These are phyloP conservation scores for Debaryomyces castellii DNA, from an alignment of 805 yeast species.

Conservation along the genomic window DNA sequence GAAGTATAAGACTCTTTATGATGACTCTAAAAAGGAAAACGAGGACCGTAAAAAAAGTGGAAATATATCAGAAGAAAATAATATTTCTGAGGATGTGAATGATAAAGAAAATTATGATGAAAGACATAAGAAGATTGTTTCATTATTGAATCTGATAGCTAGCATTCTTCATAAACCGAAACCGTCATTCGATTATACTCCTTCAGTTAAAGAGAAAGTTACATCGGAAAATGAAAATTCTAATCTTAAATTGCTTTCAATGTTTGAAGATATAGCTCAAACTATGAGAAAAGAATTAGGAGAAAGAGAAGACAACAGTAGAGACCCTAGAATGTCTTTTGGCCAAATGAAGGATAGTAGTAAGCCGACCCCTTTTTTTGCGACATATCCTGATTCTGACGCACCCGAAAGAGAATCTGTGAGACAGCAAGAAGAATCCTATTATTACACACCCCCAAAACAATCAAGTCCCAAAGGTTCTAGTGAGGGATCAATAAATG, in stretches of 20 bases:
- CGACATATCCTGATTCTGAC: not conserved
- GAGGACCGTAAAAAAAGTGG: not conserved
- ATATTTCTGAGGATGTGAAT: not conserved
- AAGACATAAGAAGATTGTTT: not conserved
- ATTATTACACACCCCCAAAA: not conserved
- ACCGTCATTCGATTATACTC: not conserved
- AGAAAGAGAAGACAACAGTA: not conserved
- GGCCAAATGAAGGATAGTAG: not conserved
- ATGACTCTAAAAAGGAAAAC: conserved; percentile 7
- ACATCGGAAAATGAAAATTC: not conserved
- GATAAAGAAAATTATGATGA: not conserved
- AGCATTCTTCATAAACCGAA: not conserved
- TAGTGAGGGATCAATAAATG: not conserved
- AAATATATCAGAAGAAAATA: not conserved
- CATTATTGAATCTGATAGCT: conserved; percentile 3
- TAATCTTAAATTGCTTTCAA: conserved; percentile 1
- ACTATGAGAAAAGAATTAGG: conserved; percentile 2
- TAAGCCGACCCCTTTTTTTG: not conserved
- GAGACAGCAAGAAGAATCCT: not conserved
- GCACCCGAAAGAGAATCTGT: not conserved
- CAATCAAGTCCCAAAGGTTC: not conserved
- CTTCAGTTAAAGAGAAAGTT: not conserved
- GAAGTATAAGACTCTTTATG: conserved; percentile 35
- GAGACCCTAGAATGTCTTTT: not conserved
- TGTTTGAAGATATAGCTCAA: conserved; percentile 7